Evolutionary conservation across 306 rosid genomes (phyloP).

Genomic region (Cucurbita moschata): DNA sequence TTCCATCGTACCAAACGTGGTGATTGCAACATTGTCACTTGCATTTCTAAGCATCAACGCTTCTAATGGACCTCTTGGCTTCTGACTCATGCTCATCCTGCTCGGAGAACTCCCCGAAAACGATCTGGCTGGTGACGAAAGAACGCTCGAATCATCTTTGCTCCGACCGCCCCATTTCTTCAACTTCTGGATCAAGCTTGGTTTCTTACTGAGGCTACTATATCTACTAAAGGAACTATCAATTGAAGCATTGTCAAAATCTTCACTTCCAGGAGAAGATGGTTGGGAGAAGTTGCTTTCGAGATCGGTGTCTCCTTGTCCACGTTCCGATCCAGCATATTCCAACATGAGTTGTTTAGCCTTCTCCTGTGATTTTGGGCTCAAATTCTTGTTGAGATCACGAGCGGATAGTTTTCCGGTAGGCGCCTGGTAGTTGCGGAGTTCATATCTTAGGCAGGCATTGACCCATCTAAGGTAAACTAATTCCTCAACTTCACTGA

Average conservation of each 20-base stretch:
- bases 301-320: slow-evolving; percentile 91
- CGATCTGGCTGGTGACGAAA: slow-evolving; percentile 23
- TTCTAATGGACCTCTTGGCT: slow-evolving; percentile 69
- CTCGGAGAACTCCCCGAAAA: slow-evolving; percentile 31
- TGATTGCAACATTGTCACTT: slow-evolving; percentile 65
- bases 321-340: slow-evolving; percentile 94
- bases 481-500: slow-evolving; percentile 94
- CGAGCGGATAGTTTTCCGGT: slow-evolving; percentile 81
- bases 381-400: slow-evolving; percentile 73
- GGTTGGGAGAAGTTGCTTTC: slow-evolving; percentile 95
- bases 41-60: slow-evolving; percentile 71
- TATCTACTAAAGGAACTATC: slow-evolving; percentile 70
- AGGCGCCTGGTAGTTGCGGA: slow-evolving; percentile 67
- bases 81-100: slow-evolving; percentile 46
- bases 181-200: slow-evolving; percentile 70
- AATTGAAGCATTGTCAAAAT: slow-evolving; percentile 74
- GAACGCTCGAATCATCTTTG: slow-evolving; percentile 73
- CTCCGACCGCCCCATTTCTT: slow-evolving; percentile 90
- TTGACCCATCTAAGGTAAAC: slow-evolving; percentile 99
- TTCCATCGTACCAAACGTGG: slow-evolving; percentile 59
- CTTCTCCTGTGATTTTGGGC: slow-evolving; percentile 82
- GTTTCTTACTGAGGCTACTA: slow-evolving; percentile 67
- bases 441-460: slow-evolving; percentile 88
- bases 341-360: slow-evolving; percentile 91
- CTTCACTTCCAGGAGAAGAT: slow-evolving; percentile 98